Conservation (phyloP, 176 grass and related monocot species). For the Microstegium vimineum region DNA sequence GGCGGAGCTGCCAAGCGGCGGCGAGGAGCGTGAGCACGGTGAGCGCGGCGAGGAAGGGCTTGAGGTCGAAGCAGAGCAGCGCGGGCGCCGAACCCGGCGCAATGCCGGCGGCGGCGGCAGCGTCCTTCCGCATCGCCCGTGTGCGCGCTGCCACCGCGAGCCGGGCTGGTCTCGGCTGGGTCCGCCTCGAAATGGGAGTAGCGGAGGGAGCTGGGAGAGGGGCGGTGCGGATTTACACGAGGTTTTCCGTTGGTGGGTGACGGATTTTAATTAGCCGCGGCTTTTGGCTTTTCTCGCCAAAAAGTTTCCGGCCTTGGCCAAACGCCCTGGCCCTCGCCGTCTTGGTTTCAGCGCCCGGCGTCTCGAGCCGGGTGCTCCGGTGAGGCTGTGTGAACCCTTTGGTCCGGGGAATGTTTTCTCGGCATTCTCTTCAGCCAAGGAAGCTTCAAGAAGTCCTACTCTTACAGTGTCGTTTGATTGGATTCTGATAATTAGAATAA, state of each 20-base stretch:
- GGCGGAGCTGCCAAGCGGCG: slow-evolving; percentile 72
- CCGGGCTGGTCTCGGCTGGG: too few relatives aligned
- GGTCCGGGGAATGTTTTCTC: background rate
- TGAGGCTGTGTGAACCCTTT: too few relatives aligned
- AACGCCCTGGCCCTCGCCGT: too few relatives aligned
- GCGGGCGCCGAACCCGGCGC: slow-evolving; percentile 10
- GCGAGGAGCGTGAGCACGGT: slow-evolving; percentile 64
- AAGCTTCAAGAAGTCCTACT: background rate
- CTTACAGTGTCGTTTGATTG: background rate
- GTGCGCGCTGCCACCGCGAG: background rate
- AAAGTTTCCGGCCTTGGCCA: too few relatives aligned
- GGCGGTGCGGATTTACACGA: slow-evolving; percentile 2
- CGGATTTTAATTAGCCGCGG: background rate
- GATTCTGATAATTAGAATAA: background rate
- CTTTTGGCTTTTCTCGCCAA: background rate
- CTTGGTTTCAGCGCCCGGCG: background rate
- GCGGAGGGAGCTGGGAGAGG: background rate
- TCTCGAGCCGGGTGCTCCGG: background rate
- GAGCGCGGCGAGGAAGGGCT: slow-evolving; percentile 75
- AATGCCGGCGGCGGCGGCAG: slow-evolving; percentile 20
- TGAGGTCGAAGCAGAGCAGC: slow-evolving; percentile 60
- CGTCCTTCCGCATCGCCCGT: slow-evolving; percentile 34
- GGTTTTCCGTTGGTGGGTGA: background rate
- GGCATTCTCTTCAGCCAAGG: background rate
- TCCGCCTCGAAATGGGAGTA: background rate